Percentiles rank a stretch among this genome's conserved stretches.
Evolutionary conservation across 257 asterid species (phyloP).

Genomic region (Fraxinus excelsior): DNA sequence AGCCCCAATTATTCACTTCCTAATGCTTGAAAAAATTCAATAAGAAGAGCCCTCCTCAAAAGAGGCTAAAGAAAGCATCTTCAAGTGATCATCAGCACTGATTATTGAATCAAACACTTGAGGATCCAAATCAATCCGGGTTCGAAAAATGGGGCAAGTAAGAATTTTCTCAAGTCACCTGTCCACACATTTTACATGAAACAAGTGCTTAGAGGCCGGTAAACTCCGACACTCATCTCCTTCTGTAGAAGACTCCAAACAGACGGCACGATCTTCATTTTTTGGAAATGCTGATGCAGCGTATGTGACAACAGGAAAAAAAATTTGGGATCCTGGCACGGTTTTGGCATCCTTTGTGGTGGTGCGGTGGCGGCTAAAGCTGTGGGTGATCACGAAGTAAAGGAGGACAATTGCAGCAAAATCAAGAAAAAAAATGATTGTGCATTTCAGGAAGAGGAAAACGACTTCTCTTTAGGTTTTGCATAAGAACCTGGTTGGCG

Average conservation of each 20-base stretch:
- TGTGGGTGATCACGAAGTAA: background rate
- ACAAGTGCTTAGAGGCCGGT: conserved; percentile 66
- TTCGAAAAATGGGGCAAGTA: conserved; percentile 79
- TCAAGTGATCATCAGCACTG: conserved; percentile 55
- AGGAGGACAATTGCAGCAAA: no score
- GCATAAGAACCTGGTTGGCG: no score
- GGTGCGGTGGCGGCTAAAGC: background rate
- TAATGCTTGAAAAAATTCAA: background rate
- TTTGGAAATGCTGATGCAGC: conserved; percentile 30
- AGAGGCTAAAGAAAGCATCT: conserved; percentile 56
- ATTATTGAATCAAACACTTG: conserved; percentile 25
- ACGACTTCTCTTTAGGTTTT: no score
- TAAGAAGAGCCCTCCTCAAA: conserved; percentile 38
- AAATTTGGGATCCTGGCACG: conserved; percentile 1
- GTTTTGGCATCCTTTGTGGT: background rate
- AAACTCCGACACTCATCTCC: conserved; percentile 63
- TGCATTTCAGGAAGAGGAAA: no score
- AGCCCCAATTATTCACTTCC: no score
- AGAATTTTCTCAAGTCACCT: conserved; percentile 65
- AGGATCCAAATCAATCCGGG: conserved; percentile 52
- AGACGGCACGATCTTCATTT: conserved; percentile 64
- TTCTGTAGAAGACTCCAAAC: conserved; percentile 64
- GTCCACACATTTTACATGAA: conserved; percentile 72
- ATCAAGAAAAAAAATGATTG: no score
- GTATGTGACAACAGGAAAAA: conserved; percentile 42